Conservation (phyloP, 225 moss, liverwort and hornwort genomes). For the Polytrichum commune region DNA sequence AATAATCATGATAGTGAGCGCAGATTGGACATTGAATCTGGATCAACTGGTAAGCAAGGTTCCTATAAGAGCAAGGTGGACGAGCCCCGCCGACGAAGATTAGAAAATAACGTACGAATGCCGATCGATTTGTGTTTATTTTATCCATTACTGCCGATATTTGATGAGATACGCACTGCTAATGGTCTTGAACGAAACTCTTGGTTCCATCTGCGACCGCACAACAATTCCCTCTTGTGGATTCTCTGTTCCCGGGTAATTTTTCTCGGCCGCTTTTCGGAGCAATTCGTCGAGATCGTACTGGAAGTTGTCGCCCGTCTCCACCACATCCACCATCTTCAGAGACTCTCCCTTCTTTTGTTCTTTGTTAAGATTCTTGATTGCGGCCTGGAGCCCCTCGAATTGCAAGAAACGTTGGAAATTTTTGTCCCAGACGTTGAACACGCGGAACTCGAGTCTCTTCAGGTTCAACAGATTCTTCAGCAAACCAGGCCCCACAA, state of each 20-base stretch:
- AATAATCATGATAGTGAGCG: too few relatives aligned
- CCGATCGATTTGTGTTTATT: too few relatives aligned
- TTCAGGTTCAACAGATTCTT: background rate
- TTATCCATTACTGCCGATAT: background rate
- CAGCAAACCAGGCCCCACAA: background rate
- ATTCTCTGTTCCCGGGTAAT: background rate
- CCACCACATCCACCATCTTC: background rate
- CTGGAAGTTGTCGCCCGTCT: background rate
- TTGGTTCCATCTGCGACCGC: background rate
- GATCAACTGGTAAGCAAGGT: too few relatives aligned
- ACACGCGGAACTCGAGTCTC: background rate
- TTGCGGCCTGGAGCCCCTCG: background rate
- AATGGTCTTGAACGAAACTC: background rate
- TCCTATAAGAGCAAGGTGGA: too few relatives aligned
- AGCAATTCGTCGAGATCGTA: background rate
- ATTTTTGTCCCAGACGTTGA: background rate
- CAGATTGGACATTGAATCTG: too few relatives aligned
- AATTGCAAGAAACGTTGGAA: background rate
- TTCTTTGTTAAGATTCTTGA: background rate
- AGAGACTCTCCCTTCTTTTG: background rate
- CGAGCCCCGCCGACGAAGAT: too few relatives aligned
- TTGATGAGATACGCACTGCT: background rate
- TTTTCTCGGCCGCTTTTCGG: background rate
- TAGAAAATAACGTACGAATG: too few relatives aligned
- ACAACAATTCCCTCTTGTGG: background rate